Conservation (phyloP, 2,329 filamentous ascomycete species). For the Ophiostoma ulmi region DNA sequence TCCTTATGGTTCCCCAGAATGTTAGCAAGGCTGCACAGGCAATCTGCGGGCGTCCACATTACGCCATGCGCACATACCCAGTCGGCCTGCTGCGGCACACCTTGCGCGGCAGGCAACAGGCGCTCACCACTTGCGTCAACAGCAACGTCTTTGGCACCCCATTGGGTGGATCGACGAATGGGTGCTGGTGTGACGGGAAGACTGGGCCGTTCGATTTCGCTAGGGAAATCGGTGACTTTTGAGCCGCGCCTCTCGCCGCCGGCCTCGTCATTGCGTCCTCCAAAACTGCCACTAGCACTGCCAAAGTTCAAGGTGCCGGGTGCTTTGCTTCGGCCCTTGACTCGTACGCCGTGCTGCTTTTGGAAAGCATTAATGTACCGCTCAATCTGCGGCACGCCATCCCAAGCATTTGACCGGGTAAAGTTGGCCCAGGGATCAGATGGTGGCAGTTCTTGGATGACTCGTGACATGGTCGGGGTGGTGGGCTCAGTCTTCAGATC, state of each 20-base stretch:
- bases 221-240: conserved; percentile 82
- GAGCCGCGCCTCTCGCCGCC: conserved; percentile 41
- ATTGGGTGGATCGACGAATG: conserved; percentile 62
- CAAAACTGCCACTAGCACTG: not conserved
- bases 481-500: conserved; percentile 40
- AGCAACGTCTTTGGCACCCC: conserved; percentile 45
- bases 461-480: conserved; percentile 47
- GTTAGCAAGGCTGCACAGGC: conserved; percentile 54
- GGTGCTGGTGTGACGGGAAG: conserved; percentile 87
- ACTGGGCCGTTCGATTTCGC: conserved; percentile 74
- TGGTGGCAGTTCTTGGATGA: conserved; percentile 36
- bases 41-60: conserved; percentile 47
- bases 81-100: conserved; percentile 80
- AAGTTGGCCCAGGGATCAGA: conserved; percentile 68
- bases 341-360: conserved; percentile 45
- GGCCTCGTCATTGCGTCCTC: not conserved
- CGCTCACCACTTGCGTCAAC: conserved; percentile 42
- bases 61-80: conserved; percentile 78
- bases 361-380: conserved; percentile 76
- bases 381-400: conserved; percentile 81
- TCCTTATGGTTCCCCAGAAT: conserved; percentile 53
- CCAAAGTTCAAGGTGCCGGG: conserved; percentile 24
- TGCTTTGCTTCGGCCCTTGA: conserved; percentile 32
- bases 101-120: conserved; percentile 68
- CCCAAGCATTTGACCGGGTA: conserved; percentile 83